A percentile compares a stretch with the other conserved stretches of the same genome.
These are phyloP conservation scores for Nigrospora osmanthi DNA, from an alignment of 2,329 filamentous ascomycete genomes.

Conservation along the genomic window DNA sequence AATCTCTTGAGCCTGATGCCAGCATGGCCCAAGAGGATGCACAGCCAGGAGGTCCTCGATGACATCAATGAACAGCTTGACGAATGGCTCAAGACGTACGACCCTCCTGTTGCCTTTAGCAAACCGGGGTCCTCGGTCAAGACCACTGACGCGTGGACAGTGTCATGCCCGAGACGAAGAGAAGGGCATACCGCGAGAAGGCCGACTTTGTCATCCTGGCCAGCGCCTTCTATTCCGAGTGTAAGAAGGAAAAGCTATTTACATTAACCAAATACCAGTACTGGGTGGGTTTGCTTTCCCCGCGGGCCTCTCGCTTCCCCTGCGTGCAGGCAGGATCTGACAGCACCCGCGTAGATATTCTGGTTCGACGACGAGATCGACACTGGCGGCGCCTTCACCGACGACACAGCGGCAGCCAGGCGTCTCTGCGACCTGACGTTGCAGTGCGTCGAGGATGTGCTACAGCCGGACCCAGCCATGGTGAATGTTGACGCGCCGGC, in stretches of 20 bases:
- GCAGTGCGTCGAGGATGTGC: slow-evolving; percentile 16
- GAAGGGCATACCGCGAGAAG: slow-evolving; percentile 15
- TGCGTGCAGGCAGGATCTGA: slow-evolving; percentile 1
- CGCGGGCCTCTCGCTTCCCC: no score
- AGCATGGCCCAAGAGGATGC: background rate
- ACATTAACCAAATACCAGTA: slow-evolving; percentile 16
- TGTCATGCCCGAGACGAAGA: slow-evolving; percentile 16
- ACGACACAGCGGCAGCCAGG: slow-evolving; percentile 15
- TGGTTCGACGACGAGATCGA: slow-evolving; percentile 21
- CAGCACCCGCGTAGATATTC: slow-evolving; percentile 12
- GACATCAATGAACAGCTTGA: slow-evolving; percentile 17
- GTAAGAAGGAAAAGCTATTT: slow-evolving; percentile 18
- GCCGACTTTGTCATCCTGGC: slow-evolving; percentile 18
- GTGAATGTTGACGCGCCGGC: slow-evolving; percentile 11
- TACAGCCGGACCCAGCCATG: slow-evolving; percentile 10
- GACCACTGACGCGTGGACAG: slow-evolving; percentile 1
- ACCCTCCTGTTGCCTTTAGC: background rate
- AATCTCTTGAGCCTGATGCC: slow-evolving; percentile 1
- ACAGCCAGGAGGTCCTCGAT: slow-evolving; percentile 5
- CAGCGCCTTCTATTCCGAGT: slow-evolving; percentile 18
- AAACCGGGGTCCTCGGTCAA: background rate
- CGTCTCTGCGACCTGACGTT: slow-evolving; percentile 14
- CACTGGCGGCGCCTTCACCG: slow-evolving; percentile 17
- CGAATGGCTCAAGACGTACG: slow-evolving; percentile 17
- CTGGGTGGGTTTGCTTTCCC: slow-evolving; percentile 10